These are phyloP conservation scores for Trichosporon coremiiforme DNA, from an alignment of 1,284 basidiomycete species.

Conservation along the genomic window DNA sequence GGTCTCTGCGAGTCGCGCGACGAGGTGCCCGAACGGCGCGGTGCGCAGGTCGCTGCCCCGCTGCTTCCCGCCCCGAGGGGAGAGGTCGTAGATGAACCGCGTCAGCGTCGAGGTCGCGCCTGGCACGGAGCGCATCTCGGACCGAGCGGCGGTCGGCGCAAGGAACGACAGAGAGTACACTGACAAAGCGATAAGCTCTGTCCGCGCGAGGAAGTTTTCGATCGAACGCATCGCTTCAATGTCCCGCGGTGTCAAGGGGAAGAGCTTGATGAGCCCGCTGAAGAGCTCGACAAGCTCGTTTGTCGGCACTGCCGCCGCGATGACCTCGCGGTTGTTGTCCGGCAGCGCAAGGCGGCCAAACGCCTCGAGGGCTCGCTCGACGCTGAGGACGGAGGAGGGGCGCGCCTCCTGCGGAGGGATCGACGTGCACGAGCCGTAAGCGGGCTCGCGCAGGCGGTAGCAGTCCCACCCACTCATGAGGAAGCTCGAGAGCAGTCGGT, in stretches of 20 bases:
- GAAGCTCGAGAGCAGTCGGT: slow-evolving; percentile 73
- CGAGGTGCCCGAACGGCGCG: slow-evolving; percentile 65
- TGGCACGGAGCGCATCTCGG: slow-evolving; percentile 63
- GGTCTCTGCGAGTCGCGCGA: slow-evolving; percentile 76
- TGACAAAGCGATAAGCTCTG: slow-evolving; percentile 75
- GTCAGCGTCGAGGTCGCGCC: slow-evolving; percentile 56
- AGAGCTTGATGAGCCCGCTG: slow-evolving; percentile 71
- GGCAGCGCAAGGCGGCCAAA: slow-evolving; percentile 74
- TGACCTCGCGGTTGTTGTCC: slow-evolving; percentile 76
- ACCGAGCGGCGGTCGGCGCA: slow-evolving; percentile 71
- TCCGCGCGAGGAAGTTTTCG: slow-evolving; percentile 70
- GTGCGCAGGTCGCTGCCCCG: slow-evolving; percentile 57
- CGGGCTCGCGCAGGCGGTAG: slow-evolving; percentile 61
- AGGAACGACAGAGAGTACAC: slow-evolving; percentile 87
- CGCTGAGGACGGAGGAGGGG: slow-evolving; percentile 39
- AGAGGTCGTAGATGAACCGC: slow-evolving; percentile 56
- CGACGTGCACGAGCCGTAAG: slow-evolving; percentile 38
- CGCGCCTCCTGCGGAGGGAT: slow-evolving; percentile 38
- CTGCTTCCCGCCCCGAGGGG: slow-evolving; percentile 33
- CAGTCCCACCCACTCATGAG: slow-evolving; percentile 63
- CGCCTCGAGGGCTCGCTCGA: slow-evolving; percentile 70
- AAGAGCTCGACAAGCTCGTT: slow-evolving; percentile 67
- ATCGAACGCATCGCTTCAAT: slow-evolving; percentile 65
- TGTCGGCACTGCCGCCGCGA: slow-evolving; percentile 66
- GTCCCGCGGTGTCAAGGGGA: slow-evolving; percentile 77